These are phyloP conservation scores for Talaromyces sp. DNA, from an alignment of 2,329 filamentous ascomycete genomes.

Conservation along the genomic window DNA sequence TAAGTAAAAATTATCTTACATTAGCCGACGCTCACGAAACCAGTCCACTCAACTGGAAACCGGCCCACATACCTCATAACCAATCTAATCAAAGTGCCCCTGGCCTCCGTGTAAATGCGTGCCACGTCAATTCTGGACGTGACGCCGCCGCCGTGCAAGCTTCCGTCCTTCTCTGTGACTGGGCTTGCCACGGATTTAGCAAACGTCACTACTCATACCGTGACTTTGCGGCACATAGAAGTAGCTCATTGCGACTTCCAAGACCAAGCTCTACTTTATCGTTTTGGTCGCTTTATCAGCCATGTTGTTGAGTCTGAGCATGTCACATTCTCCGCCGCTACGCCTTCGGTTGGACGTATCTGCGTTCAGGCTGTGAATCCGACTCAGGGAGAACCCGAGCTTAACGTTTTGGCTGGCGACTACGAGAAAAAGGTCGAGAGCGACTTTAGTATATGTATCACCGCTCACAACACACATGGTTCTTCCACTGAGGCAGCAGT, in stretches of 20 bases:
- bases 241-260: constrained; percentile 1
- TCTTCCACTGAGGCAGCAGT: background rate
- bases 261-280: constrained; percentile 4
- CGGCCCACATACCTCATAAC: constrained; percentile 1
- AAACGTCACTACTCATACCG: background rate
- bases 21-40: background rate
- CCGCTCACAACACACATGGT: background rate
- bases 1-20: background rate
- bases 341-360: background rate
- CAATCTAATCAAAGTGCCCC: background rate
- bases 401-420: background rate
- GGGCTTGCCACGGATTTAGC: background rate
- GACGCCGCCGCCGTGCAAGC: constrained; percentile 2
- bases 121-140: background rate
- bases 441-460: constrained; percentile 1
- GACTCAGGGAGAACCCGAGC: background rate
- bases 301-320: constrained; percentile 5
- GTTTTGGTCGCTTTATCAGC: constrained; percentile 8
- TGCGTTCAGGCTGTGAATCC: background rate
- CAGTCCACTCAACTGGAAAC: background rate
- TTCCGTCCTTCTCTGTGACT: constrained; percentile 1
- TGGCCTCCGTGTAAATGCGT: constrained; percentile 7
- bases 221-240: background rate
- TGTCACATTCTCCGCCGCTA: background rate
- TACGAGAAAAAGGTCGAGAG: background rate